Conservation (phyloP, 441 rosid genomes). For the Iberis amara region DNA sequence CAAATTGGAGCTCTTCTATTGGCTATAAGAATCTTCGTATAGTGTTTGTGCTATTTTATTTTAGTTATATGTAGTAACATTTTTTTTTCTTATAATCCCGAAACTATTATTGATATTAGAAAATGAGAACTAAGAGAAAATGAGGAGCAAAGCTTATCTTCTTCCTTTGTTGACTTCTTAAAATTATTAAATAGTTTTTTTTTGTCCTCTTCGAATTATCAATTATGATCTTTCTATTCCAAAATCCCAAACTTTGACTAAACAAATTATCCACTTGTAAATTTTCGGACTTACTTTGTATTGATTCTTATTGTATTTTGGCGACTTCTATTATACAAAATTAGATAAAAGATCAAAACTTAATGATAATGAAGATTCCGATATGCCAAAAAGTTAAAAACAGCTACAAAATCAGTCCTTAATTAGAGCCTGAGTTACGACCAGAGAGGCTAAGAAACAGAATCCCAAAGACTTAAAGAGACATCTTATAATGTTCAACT, state of each 20-base stretch:
- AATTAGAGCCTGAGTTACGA: constrained; percentile 1
- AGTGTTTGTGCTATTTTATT: too few species aligned
- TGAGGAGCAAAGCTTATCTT: background rate
- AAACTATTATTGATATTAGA: constrained; percentile 7
- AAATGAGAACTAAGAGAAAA: background rate
- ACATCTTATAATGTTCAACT: too few species aligned
- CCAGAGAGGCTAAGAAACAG: background rate
- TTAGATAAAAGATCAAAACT: background rate
- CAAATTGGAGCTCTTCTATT: constrained; percentile 6
- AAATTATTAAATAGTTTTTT: too few species aligned
- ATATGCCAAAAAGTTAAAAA: constrained; percentile 4
- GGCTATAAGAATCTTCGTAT: constrained; percentile 13
- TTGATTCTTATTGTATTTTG: too few species aligned
- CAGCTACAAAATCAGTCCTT: constrained; percentile 14
- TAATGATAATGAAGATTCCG: too few species aligned
- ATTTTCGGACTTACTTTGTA: too few species aligned
- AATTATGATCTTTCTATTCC: too few species aligned
- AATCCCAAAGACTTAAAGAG: background rate
- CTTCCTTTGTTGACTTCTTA: background rate
- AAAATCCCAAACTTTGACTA: too few species aligned
- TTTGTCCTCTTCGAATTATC: background rate
- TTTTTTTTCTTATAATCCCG: constrained; percentile 15
- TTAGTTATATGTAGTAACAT: background rate
- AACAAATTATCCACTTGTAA: too few species aligned
- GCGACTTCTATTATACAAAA: too few species aligned